Base-by-base conservation (phyloP, 176 grass and related monocot genomes). In the Poa annua region DNA sequence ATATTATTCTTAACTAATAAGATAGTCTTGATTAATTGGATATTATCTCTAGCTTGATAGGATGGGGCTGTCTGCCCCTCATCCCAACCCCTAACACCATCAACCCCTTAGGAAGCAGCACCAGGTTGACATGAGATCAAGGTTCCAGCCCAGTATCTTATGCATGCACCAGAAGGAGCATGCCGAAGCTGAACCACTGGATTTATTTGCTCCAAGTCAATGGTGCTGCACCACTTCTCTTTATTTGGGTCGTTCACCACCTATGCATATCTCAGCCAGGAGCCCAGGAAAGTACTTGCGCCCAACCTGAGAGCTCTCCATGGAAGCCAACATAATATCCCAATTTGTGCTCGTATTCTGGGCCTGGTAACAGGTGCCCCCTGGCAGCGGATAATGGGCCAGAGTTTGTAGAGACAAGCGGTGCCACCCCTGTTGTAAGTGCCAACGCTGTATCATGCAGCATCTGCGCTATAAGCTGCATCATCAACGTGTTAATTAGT, bases 1-100 rank as follows among this genome's bases (percentile, higher is more conserved):
- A 33, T 64, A 64, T 33, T 64, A 33, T 33, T 64, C 61, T 32
- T 62, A 62, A 62, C 59, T 64, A 33, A 64, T 64, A 64, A 64
- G 25, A 24, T 60, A 33, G 61, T 64, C 5, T 64, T 64, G 29
- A 64, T 32, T 64, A 64, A 64, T 33, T 64, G 26, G 61, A 64
- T 15, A 33, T 64, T 64, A 33, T 62, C 59, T 64, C 26, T 64
- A 64, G 5, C 2, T 64, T 64, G 61, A 15, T 64, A 64, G 26
- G 26, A 14, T 64, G 61, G 12, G 26, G 61, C 59, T 64, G 61
- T 13, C 61, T 33, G 61, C 61, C 25, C 5, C 61, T 64, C 13
- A 64, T 64, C 12, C 25, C 16, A 64, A 33, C 26, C 61, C 26
- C 60, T 63, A 63, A 32, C 60, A 63, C 25, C 60, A 63, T 25